Base-by-base conservation (phyloP, 305 asterid genomes). In the Fraxinus latifolia region DNA sequence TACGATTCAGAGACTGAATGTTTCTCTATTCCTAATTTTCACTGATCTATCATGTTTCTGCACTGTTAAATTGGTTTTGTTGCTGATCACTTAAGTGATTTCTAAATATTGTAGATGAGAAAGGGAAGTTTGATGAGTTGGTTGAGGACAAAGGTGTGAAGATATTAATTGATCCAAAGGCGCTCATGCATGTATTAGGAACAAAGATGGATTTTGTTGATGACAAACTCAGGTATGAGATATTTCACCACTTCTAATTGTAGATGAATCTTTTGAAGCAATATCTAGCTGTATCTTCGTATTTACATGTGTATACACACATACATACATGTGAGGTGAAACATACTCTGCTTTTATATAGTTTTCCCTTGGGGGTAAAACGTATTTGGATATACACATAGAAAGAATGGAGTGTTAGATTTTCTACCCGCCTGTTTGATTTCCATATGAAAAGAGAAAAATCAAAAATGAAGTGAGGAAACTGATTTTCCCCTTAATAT, bases 131-230 rank as follows among this genome's bases (percentile, higher is more conserved):
- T 74, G 98, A 93, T 84, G 99, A 96, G 84, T 70, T 94, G 90
- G 94, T 94, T 44, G 98, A 96, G 89, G 98, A 96, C 88, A 88
- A 92, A 87, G 99, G 98, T 53, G 95, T 96, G 86, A 96, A 93
- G 92, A 91, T 96, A 83, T 84, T 94, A 86, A 88, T 94, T 31
- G 98, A 96, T 84, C 98, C 97, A 0, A 94, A 93, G 87, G 98
- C 99, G 33, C 90, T 96, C 75, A 94, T 96, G 98, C 99, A 94
- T 88, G 98, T 94, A 14, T 82, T 96, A 65, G 99, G 99, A 80
- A 96, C 98, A 72, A 85, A 94, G 90, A 94, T 96, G 99, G 99
- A 96, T 82, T 96, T 94, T 81, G 90, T 96, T 2, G 98, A 96
- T 88, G 99, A 94, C 87, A 96, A 93, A 87, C 88, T 96, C 53